Evolutionary conservation across 768 basidiomycete species (phyloP).

Genomic region (Harrya chromipes): DNA sequence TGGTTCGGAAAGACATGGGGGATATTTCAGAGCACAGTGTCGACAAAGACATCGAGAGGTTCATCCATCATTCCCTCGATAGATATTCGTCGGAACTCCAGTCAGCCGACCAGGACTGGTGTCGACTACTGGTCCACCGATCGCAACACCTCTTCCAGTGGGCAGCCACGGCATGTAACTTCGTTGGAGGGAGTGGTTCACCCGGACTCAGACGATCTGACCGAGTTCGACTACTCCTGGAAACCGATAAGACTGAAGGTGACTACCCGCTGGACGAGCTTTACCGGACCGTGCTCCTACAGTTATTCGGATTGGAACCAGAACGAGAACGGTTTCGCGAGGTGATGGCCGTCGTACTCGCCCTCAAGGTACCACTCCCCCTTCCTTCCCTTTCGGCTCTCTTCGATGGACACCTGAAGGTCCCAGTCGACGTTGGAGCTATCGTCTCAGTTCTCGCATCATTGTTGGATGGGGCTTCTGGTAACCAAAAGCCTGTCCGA

Average conservation of each 20-base stretch:
- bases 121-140: slow-evolving; percentile 5
- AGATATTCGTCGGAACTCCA: neutral
- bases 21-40: neutral
- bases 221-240: neutral
- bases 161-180: slow-evolving; percentile 20
- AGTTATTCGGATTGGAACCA: neutral
- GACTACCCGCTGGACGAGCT: neutral
- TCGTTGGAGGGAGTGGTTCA: slow-evolving; percentile 5
- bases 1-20: neutral
- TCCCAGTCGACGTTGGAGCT: neutral
- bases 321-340: neutral
- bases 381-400: neutral
- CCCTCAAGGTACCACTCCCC: neutral
- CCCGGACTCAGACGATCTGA: neutral
- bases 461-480: neutral
- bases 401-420: neutral
- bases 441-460: slow-evolving; percentile 1
- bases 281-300: neutral
- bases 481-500: too few relatives aligned
- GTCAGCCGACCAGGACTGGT: slow-evolving; percentile 2
- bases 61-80: neutral
- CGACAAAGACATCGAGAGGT: neutral
- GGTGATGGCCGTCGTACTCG: neutral
- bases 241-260: neutral
- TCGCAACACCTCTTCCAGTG: slow-evolving; percentile 25